Base-by-base conservation (phyloP, 2,329 filamentous ascomycete species). In the Teratosphaeria pseudoeucalypti region DNA sequence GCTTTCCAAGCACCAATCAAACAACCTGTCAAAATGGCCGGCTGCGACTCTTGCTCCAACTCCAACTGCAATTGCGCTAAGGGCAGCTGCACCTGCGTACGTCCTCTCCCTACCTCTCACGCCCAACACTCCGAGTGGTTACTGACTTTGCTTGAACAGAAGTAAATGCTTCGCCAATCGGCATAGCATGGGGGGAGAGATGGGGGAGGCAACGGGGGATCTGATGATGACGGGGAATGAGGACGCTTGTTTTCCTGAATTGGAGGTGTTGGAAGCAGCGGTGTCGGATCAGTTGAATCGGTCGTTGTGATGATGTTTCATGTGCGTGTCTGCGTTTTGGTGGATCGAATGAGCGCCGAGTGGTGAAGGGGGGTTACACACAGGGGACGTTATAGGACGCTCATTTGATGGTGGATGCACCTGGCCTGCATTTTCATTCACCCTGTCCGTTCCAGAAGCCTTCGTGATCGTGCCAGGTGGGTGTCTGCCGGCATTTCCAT, bases 11-110 rank as follows among this genome's bases (percentile, higher is more conserved):
- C 60, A 57, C 55, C 58, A 49, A 58, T 57, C 57, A 43, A 59
- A 62, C 29, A 57, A 64, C 23, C 43, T 19, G 19, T 67, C 64
- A 71, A 58, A 57, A 72, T 70, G 69, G 69, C 67, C 64, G 63
- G 65, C 62, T 72, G 68, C 63, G 61, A 61, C 52, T 58, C 63
- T 58, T 70, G 67, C 68, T 67, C 65, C 61, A 70, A 69, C 66
- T 58, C 62, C 57, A 61, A 60, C 62, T 71, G 68, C 66, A 58
- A 59, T 55, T 71, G 68, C 64, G 62, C 64, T 23, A 65, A 63
- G 56, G 64, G 64, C 56, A 65, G 59, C 63, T 72, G 70, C 70
- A 66, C 56, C 60, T 72, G 70, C 69, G 68, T 69, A 65, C 57
- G 68, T 65, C 43, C n/a, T 37, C 12, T 34, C 56, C 27, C n/a